Base-by-base conservation (phyloP, 495 filamentous ascomycete genomes). In the Usnea hakonensis region DNA sequence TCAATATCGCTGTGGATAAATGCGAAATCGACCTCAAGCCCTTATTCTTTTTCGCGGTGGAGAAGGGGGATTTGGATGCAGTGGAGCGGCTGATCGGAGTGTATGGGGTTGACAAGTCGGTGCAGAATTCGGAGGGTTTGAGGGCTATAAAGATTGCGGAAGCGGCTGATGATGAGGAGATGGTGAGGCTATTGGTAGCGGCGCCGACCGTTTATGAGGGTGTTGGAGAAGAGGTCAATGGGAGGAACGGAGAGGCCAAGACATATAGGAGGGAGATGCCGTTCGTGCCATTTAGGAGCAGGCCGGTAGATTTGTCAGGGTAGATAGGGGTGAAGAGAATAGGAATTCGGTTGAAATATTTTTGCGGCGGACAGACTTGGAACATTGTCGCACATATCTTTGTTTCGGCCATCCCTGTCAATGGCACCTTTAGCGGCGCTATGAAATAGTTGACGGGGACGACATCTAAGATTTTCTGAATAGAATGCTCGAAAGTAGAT, bases 21-120 rank as follows among this genome's bases (percentile, higher is more conserved):
- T 19, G 36, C 13, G 37, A 58, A 17, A 58, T 58, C 28, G 33
- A 58, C 21, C 10, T 23, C 3, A 43, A 58, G 2, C 13, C n/a
- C 2, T 21, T 58, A 0, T 58, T 58, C 33, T 58, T 58, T 26
- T 37, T 43, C 26, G 55, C 55, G 11, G 55, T 58, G n/a, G 55
- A 58, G 32, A 16, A 37, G 28, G 10, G 55, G 17, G 23, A 58
- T 37, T 26, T 37, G 21, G 23, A n/a, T 1, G 9, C 33, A 0
- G 55, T 17, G 10, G 9, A 19, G 35, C 11, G 40, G n/a, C 33
- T 58, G 16, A 9, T 58, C 14, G n/a, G 36, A 9, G 11, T 40
- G 36, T 13, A 54, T 30, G 55, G 55, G 19, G 55, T 58, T 0
- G 55, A 58, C 36, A 9, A 32, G 7, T 38, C 35, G 16, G 16